Conservation (phyloP, 2,329 filamentous ascomycete species). For the Amauroascus verrucosus region DNA sequence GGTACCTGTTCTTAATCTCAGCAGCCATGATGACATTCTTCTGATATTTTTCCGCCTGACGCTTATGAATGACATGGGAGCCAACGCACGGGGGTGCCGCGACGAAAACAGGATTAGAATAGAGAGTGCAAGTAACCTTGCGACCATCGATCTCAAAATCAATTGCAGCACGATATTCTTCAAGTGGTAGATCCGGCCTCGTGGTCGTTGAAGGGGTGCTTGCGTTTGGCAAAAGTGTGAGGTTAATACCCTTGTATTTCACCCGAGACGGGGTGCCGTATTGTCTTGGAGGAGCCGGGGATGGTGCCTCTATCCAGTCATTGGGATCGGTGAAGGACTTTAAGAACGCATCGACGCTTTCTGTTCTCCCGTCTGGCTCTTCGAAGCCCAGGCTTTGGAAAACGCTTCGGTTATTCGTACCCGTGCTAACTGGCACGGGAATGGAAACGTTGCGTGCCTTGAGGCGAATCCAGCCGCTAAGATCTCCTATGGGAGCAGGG, state of each 20-base stretch:
- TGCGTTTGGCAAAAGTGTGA: not conserved
- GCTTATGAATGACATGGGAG: conserved; percentile 3
- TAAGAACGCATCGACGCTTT: not conserved
- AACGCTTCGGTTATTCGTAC: conserved; percentile 4
- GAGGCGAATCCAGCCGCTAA: conserved; percentile 3
- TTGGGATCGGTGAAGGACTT: conserved; percentile 1
- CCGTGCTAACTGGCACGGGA: not conserved
- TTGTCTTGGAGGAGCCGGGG: not conserved
- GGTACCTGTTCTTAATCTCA: conserved; percentile 3
- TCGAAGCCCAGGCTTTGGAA: conserved; percentile 3
- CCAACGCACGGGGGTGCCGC: conserved; percentile 3
- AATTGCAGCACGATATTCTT: not conserved
- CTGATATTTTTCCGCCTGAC: not conserved
- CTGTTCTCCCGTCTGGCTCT: conserved; percentile 6
- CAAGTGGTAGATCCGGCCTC: not conserved
- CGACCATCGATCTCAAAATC: conserved; percentile 3
- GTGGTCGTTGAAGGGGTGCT: not conserved
- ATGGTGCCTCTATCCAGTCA: conserved; percentile 2
- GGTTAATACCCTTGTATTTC: not conserved
- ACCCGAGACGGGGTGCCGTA: not conserved
- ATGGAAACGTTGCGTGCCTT: conserved; percentile 1
- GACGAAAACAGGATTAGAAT: conserved; percentile 2
- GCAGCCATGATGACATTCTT: conserved; percentile 3
- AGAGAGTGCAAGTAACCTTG: not conserved
- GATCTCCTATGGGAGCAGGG: not conserved